Conservation (phyloP, 164 flowering plant species). For the Amborella trichopoda region DNA sequence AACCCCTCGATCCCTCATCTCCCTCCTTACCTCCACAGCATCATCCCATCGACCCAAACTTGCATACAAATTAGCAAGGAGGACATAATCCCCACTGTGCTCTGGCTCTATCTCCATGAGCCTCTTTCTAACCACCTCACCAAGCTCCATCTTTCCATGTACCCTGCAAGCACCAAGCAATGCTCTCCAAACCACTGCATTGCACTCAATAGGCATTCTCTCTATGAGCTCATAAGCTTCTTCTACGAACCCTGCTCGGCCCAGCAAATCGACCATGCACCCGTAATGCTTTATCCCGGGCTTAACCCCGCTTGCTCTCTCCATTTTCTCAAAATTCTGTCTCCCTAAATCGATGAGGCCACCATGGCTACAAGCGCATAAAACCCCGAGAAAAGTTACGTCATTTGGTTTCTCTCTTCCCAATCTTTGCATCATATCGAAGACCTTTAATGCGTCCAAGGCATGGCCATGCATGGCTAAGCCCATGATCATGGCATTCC, state of each 20-base stretch:
- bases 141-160: constrained; percentile 39
- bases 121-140: constrained; percentile 30
- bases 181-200: constrained; percentile 27
- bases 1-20: constrained; percentile 30
- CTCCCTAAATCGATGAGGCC: constrained; percentile 23
- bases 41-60: constrained; percentile 31
- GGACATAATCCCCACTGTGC: constrained; percentile 54
- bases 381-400: constrained; percentile 48
- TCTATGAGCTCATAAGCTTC: constrained; percentile 14
- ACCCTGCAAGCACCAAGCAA: constrained; percentile 42
- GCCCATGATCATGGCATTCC: constrained; percentile 45
- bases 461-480: constrained; percentile 46
- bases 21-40: constrained; percentile 16
- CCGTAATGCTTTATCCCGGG: constrained; percentile 23
- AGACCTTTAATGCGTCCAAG: constrained; percentile 33
- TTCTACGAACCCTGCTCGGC: constrained; percentile 20
- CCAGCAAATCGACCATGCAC: constrained; percentile 23
- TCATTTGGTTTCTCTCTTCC: constrained; percentile 26
- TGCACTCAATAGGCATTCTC: constrained; percentile 20
- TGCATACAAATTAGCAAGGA: constrained; percentile 44
- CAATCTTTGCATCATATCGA: constrained; percentile 24
- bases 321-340: constrained; percentile 17
- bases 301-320: constrained; percentile 12
- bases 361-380: constrained; percentile 29
- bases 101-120: constrained; percentile 44